phyloP scores from a whole-genome alignment of 108 stramenopile species.

The Pseudonitzschia multiseries region DNA sequence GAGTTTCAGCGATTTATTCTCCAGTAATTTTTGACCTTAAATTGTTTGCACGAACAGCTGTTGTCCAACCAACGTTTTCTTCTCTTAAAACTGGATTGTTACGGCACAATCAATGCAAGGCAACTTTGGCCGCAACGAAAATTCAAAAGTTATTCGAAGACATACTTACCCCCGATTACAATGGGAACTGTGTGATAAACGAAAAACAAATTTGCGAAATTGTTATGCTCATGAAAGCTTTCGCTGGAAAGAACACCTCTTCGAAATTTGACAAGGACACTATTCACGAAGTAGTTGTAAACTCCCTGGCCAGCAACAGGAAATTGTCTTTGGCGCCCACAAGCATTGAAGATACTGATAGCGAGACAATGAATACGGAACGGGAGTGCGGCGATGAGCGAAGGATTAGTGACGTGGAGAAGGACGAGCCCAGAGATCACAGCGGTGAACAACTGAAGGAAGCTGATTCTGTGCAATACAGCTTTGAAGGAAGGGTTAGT shows the following conservation, averaged over 20 bases:
- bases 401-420: not conserved
- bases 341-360: not conserved
- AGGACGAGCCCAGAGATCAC: not conserved
- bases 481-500: not conserved
- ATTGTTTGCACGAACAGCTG: too few species aligned
- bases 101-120: not conserved
- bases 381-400: not conserved
- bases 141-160: constrained; percentile 13
- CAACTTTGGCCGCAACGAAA: constrained; percentile 13
- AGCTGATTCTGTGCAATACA: not conserved
- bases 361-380: not conserved
- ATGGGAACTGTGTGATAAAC: constrained; percentile 18
- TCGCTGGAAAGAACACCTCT: constrained; percentile 8
- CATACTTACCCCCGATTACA: constrained; percentile 15
- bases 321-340: not conserved
- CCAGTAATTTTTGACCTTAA: not conserved
- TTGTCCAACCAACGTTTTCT: not conserved
- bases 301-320: constrained; percentile 5
- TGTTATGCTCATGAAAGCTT: constrained; percentile 1
- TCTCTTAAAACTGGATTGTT: not conserved
- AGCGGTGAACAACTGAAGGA: not conserved
- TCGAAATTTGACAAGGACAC: constrained; percentile 5
- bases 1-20: not conserved
- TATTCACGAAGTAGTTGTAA: constrained; percentile 8
- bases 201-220: constrained; percentile 17